Evolutionary conservation across 495 filamentous ascomycete genomes (phyloP).

Genomic region (Platismatia glauca): DNA sequence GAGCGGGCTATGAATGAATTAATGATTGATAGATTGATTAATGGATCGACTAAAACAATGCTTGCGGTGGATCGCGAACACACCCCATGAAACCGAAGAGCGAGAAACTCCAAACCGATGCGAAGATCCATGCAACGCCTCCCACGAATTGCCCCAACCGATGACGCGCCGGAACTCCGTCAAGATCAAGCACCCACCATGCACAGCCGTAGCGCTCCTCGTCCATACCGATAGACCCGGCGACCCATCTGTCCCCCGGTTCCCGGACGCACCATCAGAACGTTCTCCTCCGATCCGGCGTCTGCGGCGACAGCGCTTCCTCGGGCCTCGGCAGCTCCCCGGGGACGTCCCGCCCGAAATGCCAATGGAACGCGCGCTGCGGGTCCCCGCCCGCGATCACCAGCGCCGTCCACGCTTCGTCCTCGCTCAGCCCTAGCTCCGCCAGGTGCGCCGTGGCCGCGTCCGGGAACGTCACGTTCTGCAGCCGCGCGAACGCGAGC

Average conservation of each 20-base stretch:
- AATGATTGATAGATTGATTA: too few species aligned
- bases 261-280: background rate
- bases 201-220: too few species aligned
- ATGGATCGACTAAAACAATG: too few species aligned
- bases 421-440: background rate
- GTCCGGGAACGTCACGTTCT: background rate
- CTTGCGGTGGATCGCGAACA: background rate
- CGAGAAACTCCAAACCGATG: too few species aligned
- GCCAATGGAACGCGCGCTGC: background rate
- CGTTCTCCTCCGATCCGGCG: background rate
- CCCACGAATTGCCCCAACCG: too few species aligned
- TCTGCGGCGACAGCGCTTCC: background rate
- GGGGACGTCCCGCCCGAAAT: background rate
- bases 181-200: too few species aligned
- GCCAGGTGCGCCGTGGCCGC: background rate
- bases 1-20: too few species aligned
- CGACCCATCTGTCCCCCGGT: background rate
- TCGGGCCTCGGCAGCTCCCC: background rate
- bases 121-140: too few species aligned
- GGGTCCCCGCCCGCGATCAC: background rate
- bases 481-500: background rate
- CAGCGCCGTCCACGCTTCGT: background rate
- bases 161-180: too few species aligned
- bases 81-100: too few species aligned
- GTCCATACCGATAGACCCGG: too few species aligned